Conservation (phyloP, 257 asterid species). For the Nemophila menziesii region DNA sequence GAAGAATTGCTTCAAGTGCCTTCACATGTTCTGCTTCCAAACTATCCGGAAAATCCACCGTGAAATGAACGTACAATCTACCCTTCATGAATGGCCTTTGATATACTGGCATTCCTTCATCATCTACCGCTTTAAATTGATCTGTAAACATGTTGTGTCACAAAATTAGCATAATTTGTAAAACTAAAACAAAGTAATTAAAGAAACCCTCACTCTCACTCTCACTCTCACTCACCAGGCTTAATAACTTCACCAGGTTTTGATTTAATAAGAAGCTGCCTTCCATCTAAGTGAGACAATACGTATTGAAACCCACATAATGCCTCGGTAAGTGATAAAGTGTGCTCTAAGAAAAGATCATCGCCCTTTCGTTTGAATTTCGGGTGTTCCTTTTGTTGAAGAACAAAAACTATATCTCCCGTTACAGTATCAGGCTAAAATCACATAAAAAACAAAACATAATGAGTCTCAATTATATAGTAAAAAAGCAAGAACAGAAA, state of each 20-base stretch:
- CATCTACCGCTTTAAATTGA: conserved; percentile 73
- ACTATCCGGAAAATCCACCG: no score
- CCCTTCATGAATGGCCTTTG: no score
- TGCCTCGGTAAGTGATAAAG: conserved; percentile 77
- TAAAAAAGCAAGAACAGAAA: conserved; percentile 1
- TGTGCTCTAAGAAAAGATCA: conserved; percentile 71
- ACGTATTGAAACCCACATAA: conserved; percentile 86
- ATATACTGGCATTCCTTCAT: no score
- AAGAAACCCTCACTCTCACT: background rate
- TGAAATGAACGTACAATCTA: no score
- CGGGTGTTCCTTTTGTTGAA: conserved; percentile 87
- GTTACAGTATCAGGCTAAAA: conserved; percentile 90
- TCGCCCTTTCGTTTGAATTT: conserved; percentile 87
- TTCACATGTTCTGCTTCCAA: no score
- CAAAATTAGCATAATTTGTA: no score
- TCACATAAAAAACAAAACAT: no score
- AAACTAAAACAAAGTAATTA: background rate
- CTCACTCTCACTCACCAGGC: conserved; percentile 39
- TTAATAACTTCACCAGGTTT: conserved; percentile 85
- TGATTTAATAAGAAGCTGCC: conserved; percentile 83
- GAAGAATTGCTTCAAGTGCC: no score
- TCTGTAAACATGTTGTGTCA: conserved; percentile 24
- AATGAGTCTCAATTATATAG: no score
- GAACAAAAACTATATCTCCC: conserved; percentile 76
- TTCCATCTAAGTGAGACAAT: conserved; percentile 65